phyloP scores from a whole-genome alignment of 345 rosid genomes.

The Brassica incana region DNA sequence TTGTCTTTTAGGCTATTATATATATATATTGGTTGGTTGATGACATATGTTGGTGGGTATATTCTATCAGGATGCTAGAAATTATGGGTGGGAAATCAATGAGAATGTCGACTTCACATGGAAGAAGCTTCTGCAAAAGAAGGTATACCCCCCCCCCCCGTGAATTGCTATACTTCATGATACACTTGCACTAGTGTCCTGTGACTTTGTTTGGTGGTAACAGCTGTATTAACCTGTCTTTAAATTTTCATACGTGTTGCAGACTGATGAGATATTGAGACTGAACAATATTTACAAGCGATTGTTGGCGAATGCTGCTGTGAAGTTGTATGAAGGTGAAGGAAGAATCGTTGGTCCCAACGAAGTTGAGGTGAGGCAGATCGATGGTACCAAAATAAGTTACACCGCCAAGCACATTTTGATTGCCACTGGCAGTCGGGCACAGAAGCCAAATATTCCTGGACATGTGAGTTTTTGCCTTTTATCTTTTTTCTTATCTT shows the following conservation, averaged over 20 bases:
- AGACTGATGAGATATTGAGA: slow-evolving; percentile 89
- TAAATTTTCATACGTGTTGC: slow-evolving; percentile 32
- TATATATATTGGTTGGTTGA: not conserved
- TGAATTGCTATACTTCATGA: not conserved
- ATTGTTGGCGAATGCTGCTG: slow-evolving; percentile 81
- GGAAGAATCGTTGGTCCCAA: slow-evolving; percentile 89
- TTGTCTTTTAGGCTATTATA: not conserved
- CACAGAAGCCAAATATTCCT: slow-evolving; percentile 77
- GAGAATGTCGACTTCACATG: slow-evolving; percentile 84
- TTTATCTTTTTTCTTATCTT: not conserved
- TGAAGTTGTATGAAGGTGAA: slow-evolving; percentile 94
- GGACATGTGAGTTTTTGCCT: slow-evolving; percentile 58
- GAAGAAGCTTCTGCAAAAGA: slow-evolving; percentile 89
- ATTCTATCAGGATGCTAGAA: slow-evolving; percentile 75
- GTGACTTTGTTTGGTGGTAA: not conserved
- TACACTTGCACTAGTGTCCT: not conserved
- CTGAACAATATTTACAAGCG: slow-evolving; percentile 92
- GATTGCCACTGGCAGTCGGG: slow-evolving; percentile 96
- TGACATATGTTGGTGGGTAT: slow-evolving; percentile 1
- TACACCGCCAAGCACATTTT: slow-evolving; percentile 88
- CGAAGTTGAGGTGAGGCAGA: slow-evolving; percentile 88
- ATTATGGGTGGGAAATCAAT: slow-evolving; percentile 89
- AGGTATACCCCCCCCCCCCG: slow-evolving; percentile 51
- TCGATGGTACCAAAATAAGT: slow-evolving; percentile 87
- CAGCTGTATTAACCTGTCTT: not conserved